phyloP scores from a whole-genome alignment of 1,139 yeast genomes.

The Nakaseomyces glabratus region DNA sequence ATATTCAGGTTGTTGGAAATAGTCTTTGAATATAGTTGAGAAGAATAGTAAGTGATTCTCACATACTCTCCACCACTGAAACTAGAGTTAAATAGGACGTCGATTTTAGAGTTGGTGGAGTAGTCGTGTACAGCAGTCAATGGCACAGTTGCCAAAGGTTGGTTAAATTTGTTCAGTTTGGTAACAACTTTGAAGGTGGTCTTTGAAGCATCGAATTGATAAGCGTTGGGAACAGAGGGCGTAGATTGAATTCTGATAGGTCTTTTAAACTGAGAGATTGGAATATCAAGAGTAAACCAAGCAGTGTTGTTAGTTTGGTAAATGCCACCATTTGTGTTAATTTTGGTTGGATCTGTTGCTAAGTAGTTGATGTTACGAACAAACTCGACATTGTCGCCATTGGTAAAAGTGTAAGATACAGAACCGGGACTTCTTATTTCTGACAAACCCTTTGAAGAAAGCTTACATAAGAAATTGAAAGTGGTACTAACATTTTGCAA shows the following conservation, averaged over 20 bases:
- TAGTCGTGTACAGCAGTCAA: slow-evolving; percentile 21
- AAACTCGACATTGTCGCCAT: slow-evolving; percentile 17
- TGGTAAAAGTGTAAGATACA: slow-evolving; percentile 17
- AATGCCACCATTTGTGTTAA: slow-evolving; percentile 24
- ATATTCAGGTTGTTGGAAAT: slow-evolving; percentile 16
- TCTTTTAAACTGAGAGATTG: slow-evolving; percentile 15
- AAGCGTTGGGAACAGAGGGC: slow-evolving; percentile 13
- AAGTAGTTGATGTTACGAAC: slow-evolving; percentile 17
- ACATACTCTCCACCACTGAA: slow-evolving; percentile 26
- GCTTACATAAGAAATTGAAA: slow-evolving; percentile 22
- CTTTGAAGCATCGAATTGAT: slow-evolving; percentile 14
- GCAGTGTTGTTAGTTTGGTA: slow-evolving; percentile 18
- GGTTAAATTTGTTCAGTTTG: slow-evolving; percentile 20
- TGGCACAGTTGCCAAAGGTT: slow-evolving; percentile 19
- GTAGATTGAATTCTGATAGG: slow-evolving; percentile 20
- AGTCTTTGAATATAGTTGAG: slow-evolving; percentile 10
- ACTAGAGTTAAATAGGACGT: slow-evolving; percentile 16
- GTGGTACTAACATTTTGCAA: slow-evolving; percentile 15
- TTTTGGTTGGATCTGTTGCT: slow-evolving; percentile 13
- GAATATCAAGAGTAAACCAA: slow-evolving; percentile 27
- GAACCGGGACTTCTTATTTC: slow-evolving; percentile 14
- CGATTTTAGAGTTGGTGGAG: slow-evolving; percentile 19
- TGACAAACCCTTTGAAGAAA: slow-evolving; percentile 14
- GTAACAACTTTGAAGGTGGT: slow-evolving; percentile 22
- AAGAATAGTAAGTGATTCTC: slow-evolving; percentile 22